These are phyloP conservation scores for Cryptococcus depauperatus DNA, from an alignment of 1,284 basidiomycete genomes.

Conservation along the genomic window DNA sequence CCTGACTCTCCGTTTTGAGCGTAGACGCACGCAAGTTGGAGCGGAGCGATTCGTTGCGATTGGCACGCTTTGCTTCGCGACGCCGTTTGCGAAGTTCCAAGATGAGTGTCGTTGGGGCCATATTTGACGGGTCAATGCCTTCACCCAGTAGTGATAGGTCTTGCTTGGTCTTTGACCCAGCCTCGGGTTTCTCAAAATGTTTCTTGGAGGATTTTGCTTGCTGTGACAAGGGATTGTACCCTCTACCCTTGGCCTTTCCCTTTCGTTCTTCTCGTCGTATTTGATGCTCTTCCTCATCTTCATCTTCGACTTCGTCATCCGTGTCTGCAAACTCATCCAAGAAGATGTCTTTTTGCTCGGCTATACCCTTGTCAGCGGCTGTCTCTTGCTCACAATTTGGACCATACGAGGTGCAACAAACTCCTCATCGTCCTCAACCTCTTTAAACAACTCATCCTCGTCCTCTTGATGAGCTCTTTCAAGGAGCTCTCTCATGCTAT, in stretches of 20 bases:
- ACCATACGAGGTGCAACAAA: slow-evolving; percentile 37
- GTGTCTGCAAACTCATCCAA: slow-evolving; percentile 44
- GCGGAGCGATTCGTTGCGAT: slow-evolving; percentile 30
- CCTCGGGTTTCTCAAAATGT: slow-evolving; percentile 7
- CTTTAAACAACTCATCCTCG: slow-evolving; percentile 36
- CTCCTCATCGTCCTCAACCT: slow-evolving; percentile 40
- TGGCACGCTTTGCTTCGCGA: slow-evolving; percentile 31
- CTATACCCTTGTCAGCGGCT: slow-evolving; percentile 8
- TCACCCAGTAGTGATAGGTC: slow-evolving; percentile 23
- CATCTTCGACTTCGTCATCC: slow-evolving; percentile 36
- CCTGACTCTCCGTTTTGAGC: slow-evolving; percentile 29
- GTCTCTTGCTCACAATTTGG: neutral
- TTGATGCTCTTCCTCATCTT: slow-evolving; percentile 29
- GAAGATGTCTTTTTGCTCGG: slow-evolving; percentile 34
- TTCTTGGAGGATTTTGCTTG: slow-evolving; percentile 1
- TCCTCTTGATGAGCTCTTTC: slow-evolving; percentile 42
- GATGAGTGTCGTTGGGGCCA: slow-evolving; percentile 41
- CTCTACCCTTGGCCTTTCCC: slow-evolving; percentile 27
- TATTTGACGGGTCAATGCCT: slow-evolving; percentile 24
- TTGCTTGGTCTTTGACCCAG: slow-evolving; percentile 2
- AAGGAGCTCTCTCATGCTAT: slow-evolving; percentile 42
- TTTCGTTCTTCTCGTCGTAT: slow-evolving; percentile 31
- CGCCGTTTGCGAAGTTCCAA: slow-evolving; percentile 32
- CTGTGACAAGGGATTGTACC: slow-evolving; percentile 29
- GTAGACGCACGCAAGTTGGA: slow-evolving; percentile 39